Evolutionary conservation across 805 yeast genomes (phyloP).

Genomic region (Saturnispora mendoncae): DNA sequence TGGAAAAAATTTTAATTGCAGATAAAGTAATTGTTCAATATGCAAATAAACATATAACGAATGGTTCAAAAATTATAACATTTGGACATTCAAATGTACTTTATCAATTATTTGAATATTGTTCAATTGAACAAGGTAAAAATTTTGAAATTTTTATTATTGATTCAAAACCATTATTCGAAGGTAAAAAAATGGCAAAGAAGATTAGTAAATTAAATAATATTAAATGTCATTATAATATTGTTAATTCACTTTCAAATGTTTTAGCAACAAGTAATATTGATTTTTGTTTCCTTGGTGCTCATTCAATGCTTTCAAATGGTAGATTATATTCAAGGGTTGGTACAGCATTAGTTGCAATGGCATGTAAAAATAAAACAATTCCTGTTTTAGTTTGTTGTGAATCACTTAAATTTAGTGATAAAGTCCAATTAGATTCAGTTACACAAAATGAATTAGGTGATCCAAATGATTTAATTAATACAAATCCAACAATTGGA

Average conservation of each 20-base stretch:
- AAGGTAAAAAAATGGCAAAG: slow-evolving; percentile 73
- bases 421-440: slow-evolving; percentile 92
- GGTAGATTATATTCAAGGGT: slow-evolving; percentile 90
- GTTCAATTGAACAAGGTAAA: slow-evolving; percentile 52
- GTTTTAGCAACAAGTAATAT: slow-evolving; percentile 64
- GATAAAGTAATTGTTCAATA: slow-evolving; percentile 73
- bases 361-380: slow-evolving; percentile 79
- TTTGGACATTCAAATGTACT: slow-evolving; percentile 86
- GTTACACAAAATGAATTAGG: slow-evolving; percentile 89
- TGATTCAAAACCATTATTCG: slow-evolving; percentile 90
- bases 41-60: slow-evolving; percentile 67
- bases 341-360: slow-evolving; percentile 89
- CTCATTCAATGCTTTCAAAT: slow-evolving; percentile 93
- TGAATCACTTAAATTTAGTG: slow-evolving; percentile 89
- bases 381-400: slow-evolving; percentile 94
- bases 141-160: slow-evolving; percentile 74
- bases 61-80: slow-evolving; percentile 74
- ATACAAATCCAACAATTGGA: slow-evolving; percentile 47
- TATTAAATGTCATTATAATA: slow-evolving; percentile 66
- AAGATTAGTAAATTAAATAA: slow-evolving; percentile 46
- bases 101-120: slow-evolving; percentile 60
- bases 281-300: slow-evolving; percentile 87
- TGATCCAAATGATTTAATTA: slow-evolving; percentile 63
- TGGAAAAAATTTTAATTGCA: slow-evolving; percentile 77
- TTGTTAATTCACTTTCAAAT: slow-evolving; percentile 71